A percentile compares a stretch with the other conserved stretches of the same genome.
Conservation (phyloP, 768 basidiomycete genomes). For the Fomitopsis serialis region DNA sequence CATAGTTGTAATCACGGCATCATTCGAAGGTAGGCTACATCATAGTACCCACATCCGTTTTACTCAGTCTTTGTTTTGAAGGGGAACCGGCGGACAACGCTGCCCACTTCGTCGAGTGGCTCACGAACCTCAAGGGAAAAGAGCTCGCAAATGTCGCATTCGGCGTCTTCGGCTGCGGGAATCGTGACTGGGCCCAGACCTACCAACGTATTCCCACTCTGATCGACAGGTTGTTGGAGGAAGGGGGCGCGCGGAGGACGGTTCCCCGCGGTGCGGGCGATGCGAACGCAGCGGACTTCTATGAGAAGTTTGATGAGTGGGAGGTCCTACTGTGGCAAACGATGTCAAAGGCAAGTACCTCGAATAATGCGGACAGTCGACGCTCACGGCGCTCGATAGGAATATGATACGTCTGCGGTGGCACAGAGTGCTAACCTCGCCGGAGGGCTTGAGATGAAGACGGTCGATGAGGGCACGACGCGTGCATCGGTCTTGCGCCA, state of each 20-base stretch:
- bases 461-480: conserved; percentile 26
- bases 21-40: conserved; percentile 39
- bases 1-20: conserved; percentile 39
- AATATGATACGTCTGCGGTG: conserved; percentile 17
- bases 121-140: conserved; percentile 25
- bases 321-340: conserved; percentile 33
- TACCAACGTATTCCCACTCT: conserved; percentile 41
- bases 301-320: conserved; percentile 40
- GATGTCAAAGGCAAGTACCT: conserved; percentile 25
- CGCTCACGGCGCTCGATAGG: conserved; percentile 15
- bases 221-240: conserved; percentile 30
- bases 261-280: conserved; percentile 36
- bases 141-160: conserved; percentile 30
- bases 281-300: conserved; percentile 37
- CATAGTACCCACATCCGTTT: neutral
- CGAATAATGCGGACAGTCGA: too few relatives aligned
- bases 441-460: conserved; percentile 24
- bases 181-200: conserved; percentile 43
- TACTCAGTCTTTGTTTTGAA: conserved; percentile 5
- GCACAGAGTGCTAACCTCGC: neutral
- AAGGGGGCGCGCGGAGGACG: conserved; percentile 31
- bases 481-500: conserved; percentile 33
- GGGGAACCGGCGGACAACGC: conserved; percentile 47
- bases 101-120: conserved; percentile 37
- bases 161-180: conserved; percentile 46